These are phyloP conservation scores for Lachnellula occidentalis DNA, from an alignment of 2,329 filamentous ascomycete genomes.

Conservation along the genomic window DNA sequence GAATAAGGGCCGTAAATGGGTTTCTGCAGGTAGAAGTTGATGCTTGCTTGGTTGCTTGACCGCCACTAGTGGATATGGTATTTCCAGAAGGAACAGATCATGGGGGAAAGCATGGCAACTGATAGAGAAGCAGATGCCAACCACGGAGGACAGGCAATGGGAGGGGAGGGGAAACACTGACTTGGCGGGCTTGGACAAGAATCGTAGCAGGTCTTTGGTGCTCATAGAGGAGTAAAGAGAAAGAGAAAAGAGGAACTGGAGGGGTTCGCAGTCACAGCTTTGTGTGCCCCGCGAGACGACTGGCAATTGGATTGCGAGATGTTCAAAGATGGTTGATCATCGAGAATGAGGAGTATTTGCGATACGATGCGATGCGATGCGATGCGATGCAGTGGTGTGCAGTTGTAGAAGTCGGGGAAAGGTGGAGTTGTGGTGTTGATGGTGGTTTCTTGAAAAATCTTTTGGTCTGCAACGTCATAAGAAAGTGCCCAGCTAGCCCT, in stretches of 20 bases:
- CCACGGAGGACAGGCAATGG: not conserved
- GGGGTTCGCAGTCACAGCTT: constrained; percentile 13
- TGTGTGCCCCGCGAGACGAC: constrained; percentile 19
- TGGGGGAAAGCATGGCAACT: not conserved
- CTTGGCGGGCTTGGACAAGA: constrained; percentile 93
- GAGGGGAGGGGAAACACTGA: constrained; percentile 44
- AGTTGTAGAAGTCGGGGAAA: not conserved
- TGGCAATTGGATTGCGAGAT: constrained; percentile 7
- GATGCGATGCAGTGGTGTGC: not conserved
- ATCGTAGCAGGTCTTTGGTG: constrained; percentile 83
- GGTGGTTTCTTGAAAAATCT: not conserved
- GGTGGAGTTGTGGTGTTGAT: not conserved
- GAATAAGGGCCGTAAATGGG: not conserved
- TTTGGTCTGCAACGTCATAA: not conserved
- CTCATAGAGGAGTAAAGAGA: constrained; percentile 65
- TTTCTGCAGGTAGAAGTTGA: no score
- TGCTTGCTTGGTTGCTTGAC: not conserved
- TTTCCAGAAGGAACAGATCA: not conserved
- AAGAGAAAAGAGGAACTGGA: constrained; percentile 1
- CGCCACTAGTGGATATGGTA: not conserved
- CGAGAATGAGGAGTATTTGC: not conserved
- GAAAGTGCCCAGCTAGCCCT: no score
- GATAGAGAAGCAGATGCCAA: not conserved
- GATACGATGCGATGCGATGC: no score
- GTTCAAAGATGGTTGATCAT: not conserved